Evolutionary conservation across 495 filamentous ascomycete species (phyloP), one percentile per base, ranked within the genome.

Genomic region (Neurospora sp.): DNA sequence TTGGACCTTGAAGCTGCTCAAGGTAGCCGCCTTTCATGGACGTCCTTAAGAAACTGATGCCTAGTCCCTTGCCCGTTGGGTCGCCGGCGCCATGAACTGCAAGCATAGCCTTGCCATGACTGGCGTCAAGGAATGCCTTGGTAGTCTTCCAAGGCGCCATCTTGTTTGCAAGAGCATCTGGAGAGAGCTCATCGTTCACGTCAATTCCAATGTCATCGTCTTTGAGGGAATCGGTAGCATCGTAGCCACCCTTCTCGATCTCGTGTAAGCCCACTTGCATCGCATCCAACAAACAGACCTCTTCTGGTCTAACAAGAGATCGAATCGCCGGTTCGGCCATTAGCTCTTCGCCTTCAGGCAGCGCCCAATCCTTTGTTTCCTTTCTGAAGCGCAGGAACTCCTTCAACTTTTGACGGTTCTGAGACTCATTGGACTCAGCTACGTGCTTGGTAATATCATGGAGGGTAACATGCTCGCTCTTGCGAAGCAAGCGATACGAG

Each of bases 11-110:
- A 11, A 95, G 92, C 72, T 93, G 86, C 40, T 94, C 92, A 76
- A 96, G 93, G 83, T 96, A 99, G 3, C 96, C 96, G 68, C 96
- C 96, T 81, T 99, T 99, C 96, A 99, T 99, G 14, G 93, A 96
- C 0, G 93, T 97, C 77, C 94, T 92, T 75, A 99, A 91, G 80
- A 98, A 97, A 79, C 91, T 97, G 84, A 98, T 95, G 3, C 93
- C 96, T 72, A 97, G 90, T 3, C 96, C 96, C 75, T 93, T 92
- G 12, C 94, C 93, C 9, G 94, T 96, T n/a, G 96, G 96, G 78
- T 99, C 96, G 40, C 96, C 96, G 74, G 94, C 91, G 20, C 96
- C 96, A 76, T 98, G 93, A 11, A 99, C 89, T 73, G 92, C 89
- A 66, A 99, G 87, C 96, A 99, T 99, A 10, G 96, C 96, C 80